Conservation (phyloP, 805 yeast species). For the Kodamaea kaohsiungensis region DNA sequence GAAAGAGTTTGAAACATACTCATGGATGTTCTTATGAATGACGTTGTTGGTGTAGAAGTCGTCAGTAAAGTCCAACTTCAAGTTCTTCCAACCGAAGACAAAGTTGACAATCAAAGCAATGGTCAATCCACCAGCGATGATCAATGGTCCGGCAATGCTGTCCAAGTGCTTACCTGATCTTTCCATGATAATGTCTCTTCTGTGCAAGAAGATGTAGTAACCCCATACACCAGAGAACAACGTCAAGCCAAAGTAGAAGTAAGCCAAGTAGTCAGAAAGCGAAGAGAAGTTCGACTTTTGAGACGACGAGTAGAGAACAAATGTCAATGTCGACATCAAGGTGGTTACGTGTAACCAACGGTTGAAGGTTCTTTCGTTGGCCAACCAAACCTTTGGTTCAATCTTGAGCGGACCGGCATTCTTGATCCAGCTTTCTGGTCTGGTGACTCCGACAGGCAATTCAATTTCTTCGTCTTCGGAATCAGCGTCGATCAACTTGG, state of each 20-base stretch:
- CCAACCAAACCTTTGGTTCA: slow-evolving; percentile 98
- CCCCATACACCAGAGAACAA: slow-evolving; percentile 90
- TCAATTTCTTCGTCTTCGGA: slow-evolving; percentile 82
- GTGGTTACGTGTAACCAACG: slow-evolving; percentile 93
- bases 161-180: slow-evolving; percentile 89
- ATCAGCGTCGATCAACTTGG: slow-evolving; percentile 59
- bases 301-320: slow-evolving; percentile 78
- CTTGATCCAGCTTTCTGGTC: slow-evolving; percentile 76
- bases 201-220: slow-evolving; percentile 67
- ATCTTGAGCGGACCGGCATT: slow-evolving; percentile 91
- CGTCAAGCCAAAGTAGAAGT: slow-evolving; percentile 77
- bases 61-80: slow-evolving; percentile 25
- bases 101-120: slow-evolving; percentile 72
- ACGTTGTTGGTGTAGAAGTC: slow-evolving; percentile 34
- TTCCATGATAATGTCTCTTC: slow-evolving; percentile 72
- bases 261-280: slow-evolving; percentile 71
- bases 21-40: slow-evolving; percentile 36
- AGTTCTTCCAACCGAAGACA: slow-evolving; percentile 52
- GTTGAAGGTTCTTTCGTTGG: slow-evolving; percentile 95
- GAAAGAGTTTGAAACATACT: slow-evolving; percentile 31
- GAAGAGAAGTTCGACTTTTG: slow-evolving; percentile 61
- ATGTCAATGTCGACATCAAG: slow-evolving; percentile 79
- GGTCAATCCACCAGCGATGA: slow-evolving; percentile 70
- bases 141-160: slow-evolving; percentile 84
- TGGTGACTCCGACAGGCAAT: slow-evolving; percentile 85